Conservation (phyloP, 78 protist genomes). For the Dictyostelium purpureum region DNA sequence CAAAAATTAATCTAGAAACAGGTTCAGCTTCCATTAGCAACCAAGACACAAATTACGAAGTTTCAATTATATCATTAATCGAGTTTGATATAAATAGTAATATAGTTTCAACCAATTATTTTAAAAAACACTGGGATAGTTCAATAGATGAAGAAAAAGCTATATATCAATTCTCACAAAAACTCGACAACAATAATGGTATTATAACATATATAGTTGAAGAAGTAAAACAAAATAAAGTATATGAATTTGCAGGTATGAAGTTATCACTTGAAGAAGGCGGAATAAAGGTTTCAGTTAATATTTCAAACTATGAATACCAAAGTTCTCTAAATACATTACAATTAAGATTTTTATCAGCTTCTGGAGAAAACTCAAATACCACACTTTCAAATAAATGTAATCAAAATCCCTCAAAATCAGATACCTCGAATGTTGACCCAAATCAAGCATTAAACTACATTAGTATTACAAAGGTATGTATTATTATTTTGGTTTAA, state of each 20-base stretch:
- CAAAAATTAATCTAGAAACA: background rate
- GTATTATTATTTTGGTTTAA: background rate
- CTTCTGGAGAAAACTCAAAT: background rate
- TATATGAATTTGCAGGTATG: constrained; percentile 17
- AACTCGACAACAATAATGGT: background rate
- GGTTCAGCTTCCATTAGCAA: background rate
- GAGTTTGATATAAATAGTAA: background rate
- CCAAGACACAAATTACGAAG: background rate
- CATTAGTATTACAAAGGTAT: background rate
- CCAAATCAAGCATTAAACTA: constrained; percentile 15
- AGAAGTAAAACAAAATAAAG: background rate
- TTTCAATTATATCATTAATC: background rate
- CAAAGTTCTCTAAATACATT: constrained; percentile 11
- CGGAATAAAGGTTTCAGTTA: background rate
- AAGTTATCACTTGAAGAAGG: background rate
- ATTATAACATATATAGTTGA: background rate
- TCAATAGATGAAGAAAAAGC: background rate
- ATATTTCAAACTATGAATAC: background rate
- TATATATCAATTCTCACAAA: background rate
- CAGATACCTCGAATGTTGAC: background rate
- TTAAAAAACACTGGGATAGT: background rate
- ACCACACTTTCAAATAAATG: background rate
- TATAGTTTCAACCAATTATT: background rate
- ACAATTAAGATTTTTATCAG: constrained; percentile 5
- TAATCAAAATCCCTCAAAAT: background rate